phyloP scores from a whole-genome alignment of 2,329 filamentous ascomycete species.

The Fusarium aywerte region DNA sequence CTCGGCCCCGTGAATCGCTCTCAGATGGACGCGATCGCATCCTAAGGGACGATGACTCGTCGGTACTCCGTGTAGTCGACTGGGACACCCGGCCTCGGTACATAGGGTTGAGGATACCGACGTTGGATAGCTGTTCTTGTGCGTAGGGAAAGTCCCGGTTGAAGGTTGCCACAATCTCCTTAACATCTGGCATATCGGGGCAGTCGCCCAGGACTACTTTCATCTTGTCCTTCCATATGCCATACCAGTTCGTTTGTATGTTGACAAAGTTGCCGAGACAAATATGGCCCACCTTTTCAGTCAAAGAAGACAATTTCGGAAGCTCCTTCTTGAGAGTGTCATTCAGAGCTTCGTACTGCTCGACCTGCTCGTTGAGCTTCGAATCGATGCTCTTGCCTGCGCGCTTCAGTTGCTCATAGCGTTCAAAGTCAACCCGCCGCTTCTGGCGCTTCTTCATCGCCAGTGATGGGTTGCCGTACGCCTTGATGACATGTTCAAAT shows the following conservation, averaged over 20 bases:
- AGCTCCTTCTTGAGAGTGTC: slow-evolving; percentile 93
- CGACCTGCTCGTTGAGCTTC: slow-evolving; percentile 83
- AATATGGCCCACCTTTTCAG: slow-evolving; percentile 84
- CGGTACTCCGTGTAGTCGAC: slow-evolving; percentile 67
- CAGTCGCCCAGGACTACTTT: slow-evolving; percentile 75
- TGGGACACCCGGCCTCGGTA: slow-evolving; percentile 68
- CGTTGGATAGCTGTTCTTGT: slow-evolving; percentile 74
- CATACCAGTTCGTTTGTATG: slow-evolving; percentile 85
- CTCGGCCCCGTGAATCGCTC: slow-evolving; percentile 64
- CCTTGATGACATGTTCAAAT: slow-evolving; percentile 79
- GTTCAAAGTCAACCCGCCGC: slow-evolving; percentile 88
- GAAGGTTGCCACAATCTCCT: slow-evolving; percentile 82
- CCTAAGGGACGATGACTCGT: slow-evolving; percentile 59
- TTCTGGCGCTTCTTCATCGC: slow-evolving; percentile 96
- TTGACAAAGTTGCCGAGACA: slow-evolving; percentile 86
- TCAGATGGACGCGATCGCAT: slow-evolving; percentile 62
- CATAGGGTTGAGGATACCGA: slow-evolving; percentile 82
- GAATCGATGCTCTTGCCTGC: slow-evolving; percentile 87
- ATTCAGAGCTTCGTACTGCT: slow-evolving; percentile 91
- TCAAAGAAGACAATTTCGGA: slow-evolving; percentile 82
- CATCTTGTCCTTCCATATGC: slow-evolving; percentile 85
- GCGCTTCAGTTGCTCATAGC: slow-evolving; percentile 79
- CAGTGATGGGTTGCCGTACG: slow-evolving; percentile 84
- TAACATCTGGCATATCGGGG: slow-evolving; percentile 70
- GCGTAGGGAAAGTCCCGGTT: slow-evolving; percentile 80